A percentile compares a stretch with the other conserved stretches of the same genome.
These are phyloP conservation scores for Hypoxylon fuscum DNA, from an alignment of 495 filamentous ascomycete genomes.

Conservation along the genomic window DNA sequence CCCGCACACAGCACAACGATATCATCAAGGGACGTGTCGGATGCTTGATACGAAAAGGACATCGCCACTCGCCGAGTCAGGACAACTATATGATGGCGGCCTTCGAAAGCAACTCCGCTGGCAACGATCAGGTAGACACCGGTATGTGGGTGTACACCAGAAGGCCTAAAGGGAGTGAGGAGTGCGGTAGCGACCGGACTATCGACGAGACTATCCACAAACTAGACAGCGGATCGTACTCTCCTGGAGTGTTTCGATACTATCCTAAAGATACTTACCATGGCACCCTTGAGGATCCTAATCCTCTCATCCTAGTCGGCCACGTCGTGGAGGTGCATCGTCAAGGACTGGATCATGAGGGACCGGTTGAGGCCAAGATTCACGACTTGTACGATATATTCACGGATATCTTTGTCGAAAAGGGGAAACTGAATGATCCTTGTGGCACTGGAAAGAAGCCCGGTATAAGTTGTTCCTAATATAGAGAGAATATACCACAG, in stretches of 20 bases:
- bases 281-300: not conserved
- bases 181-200: not conserved
- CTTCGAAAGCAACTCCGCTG: not conserved
- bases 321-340: conserved; percentile 15
- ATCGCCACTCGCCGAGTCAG: not conserved
- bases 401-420: not conserved
- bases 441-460: too few species aligned
- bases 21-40: conserved; percentile 5
- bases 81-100: not conserved
- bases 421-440: too few species aligned
- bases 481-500: too few species aligned
- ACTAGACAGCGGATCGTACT: not conserved
- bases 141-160: conserved; percentile 26
- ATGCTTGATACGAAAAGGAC: not conserved
- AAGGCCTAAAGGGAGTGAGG: not conserved
- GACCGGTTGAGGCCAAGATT: conserved; percentile 1
- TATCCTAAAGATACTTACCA: not conserved
- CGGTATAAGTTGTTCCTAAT: too few species aligned
- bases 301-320: conserved; percentile 3
- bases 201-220: not conserved
- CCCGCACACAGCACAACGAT: conserved; percentile 6
- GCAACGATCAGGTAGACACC: not conserved
- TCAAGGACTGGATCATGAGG: not conserved
- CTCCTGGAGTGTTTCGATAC: not conserved
- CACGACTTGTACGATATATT: conserved; percentile 5